phyloP scores from a whole-genome alignment of 2,329 filamentous ascomycete genomes.

The Annulohypoxylon truncatum region DNA sequence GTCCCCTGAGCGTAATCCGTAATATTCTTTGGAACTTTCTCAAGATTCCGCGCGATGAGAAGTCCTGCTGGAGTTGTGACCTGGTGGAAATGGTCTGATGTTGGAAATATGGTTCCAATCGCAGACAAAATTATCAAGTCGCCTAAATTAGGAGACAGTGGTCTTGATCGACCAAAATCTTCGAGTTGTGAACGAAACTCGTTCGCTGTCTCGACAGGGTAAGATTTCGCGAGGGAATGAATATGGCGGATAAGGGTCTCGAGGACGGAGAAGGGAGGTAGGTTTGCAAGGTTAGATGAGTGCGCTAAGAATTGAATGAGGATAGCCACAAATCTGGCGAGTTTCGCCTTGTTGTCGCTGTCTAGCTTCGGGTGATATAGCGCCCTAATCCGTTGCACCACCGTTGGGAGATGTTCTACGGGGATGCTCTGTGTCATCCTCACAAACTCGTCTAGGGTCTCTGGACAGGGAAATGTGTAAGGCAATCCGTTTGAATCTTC shows the following conservation, averaged over 20 bases:
- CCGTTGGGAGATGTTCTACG: conserved; percentile 74
- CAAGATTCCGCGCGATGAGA: conserved; percentile 84
- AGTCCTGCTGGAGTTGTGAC: conserved; percentile 92
- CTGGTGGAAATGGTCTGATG: conserved; percentile 96
- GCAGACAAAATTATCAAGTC: conserved; percentile 88
- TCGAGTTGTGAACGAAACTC: conserved; percentile 81
- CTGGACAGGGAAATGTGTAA: conserved; percentile 88
- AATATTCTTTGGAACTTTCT: conserved; percentile 74
- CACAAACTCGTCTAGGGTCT: conserved; percentile 79
- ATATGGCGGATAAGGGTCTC: conserved; percentile 89
- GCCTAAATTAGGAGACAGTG: conserved; percentile 68
- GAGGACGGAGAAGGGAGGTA: conserved; percentile 72
- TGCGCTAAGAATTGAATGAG: conserved; percentile 72
- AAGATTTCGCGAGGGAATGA: conserved; percentile 90
- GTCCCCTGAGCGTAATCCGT: conserved; percentile 78
- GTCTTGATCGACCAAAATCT: conserved; percentile 61
- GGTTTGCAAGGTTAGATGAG: conserved; percentile 56
- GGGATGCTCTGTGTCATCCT: conserved; percentile 72
- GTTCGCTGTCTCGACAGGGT: conserved; percentile 79
- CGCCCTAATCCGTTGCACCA: conserved; percentile 89
- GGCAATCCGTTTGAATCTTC: conserved; percentile 71
- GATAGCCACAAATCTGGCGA: conserved; percentile 73
- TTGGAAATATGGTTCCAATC: conserved; percentile 87
- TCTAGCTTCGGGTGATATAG: conserved; percentile 91
- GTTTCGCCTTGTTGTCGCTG: conserved; percentile 84